Evolutionary conservation across 805 yeast genomes (phyloP).

Genomic region (Tetrapisispora nanseiensis): DNA sequence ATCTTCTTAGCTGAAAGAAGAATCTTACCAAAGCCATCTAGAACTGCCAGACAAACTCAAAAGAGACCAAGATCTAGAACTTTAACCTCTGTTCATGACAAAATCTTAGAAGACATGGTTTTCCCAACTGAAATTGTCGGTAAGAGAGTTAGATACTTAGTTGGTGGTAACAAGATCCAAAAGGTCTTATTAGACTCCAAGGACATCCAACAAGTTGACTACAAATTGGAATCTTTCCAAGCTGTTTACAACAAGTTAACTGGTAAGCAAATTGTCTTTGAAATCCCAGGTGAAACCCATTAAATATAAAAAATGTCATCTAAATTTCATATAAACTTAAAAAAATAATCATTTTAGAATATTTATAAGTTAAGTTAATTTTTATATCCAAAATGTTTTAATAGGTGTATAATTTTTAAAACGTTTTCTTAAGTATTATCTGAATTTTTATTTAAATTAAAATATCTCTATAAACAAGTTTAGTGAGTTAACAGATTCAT

Average conservation of each 20-base stretch:
- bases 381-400: slow-evolving; percentile 11
- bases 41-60: slow-evolving; percentile 87
- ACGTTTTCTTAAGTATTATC: slow-evolving; percentile 11
- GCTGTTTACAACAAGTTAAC: slow-evolving; percentile 96
- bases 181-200: slow-evolving; percentile 96
- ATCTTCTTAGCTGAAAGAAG: slow-evolving; percentile 99
- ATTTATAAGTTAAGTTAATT: slow-evolving; percentile 3
- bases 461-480: neutral
- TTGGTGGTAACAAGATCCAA: slow-evolving; percentile 97
- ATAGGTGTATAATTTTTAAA: slow-evolving; percentile 24
- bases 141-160: slow-evolving; percentile 98
- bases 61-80: slow-evolving; percentile 99
- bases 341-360: slow-evolving; percentile 5
- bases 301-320: slow-evolving; percentile 15
- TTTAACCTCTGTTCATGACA: slow-evolving; percentile 96
- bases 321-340: slow-evolving; percentile 6
- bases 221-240: slow-evolving; percentile 99
- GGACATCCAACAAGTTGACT: slow-evolving; percentile 93
- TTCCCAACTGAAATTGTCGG: slow-evolving; percentile 99
- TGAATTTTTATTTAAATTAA: neutral
- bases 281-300: slow-evolving; percentile 55
- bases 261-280: slow-evolving; percentile 98
- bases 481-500: no score
- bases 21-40: slow-evolving; percentile 97
- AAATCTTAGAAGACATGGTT: slow-evolving; percentile 95